Conservation (phyloP, 2,329 filamentous ascomycete genomes). For the Daldinia sp. region DNA sequence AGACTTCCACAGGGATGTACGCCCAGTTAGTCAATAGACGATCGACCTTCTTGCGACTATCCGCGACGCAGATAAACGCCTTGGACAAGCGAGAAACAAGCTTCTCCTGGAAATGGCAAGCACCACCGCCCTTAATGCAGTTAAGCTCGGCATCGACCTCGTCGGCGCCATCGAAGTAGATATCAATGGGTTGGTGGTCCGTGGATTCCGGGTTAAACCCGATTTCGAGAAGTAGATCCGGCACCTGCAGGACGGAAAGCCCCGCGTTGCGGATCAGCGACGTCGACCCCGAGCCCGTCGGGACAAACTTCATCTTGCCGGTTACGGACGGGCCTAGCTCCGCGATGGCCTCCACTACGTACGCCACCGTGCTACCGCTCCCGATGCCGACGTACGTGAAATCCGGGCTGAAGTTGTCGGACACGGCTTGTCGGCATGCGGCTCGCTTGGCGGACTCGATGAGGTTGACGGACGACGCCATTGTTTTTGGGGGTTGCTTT, state of each 20-base stretch:
- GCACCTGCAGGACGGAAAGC: constrained; percentile 78
- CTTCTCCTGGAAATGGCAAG: constrained; percentile 98
- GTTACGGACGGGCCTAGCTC: constrained; percentile 64
- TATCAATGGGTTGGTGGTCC: constrained; percentile 71
- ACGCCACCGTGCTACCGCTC: constrained; percentile 83
- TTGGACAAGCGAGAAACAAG: constrained; percentile 84
- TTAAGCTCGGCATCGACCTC: constrained; percentile 96
- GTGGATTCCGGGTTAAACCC: constrained; percentile 47
- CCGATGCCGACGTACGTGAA: constrained; percentile 89
- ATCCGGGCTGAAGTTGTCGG: constrained; percentile 75
- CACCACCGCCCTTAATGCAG: constrained; percentile 96
- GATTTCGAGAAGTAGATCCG: constrained; percentile 70
- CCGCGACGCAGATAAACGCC: constrained; percentile 89
- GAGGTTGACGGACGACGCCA: constrained; percentile 43
- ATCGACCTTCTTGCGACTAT: constrained; percentile 87
- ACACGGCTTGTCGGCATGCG: constrained; percentile 75
- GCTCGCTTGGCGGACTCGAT: constrained; percentile 78
- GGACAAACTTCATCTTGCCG: constrained; percentile 80
- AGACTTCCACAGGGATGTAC: constrained; percentile 90
- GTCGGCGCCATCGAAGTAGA: constrained; percentile 95
- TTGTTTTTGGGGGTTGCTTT: constrained; percentile 4
- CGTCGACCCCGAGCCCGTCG: constrained; percentile 90
- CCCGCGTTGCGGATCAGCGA: constrained; percentile 84
- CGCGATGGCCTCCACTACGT: constrained; percentile 83
- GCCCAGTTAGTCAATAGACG: constrained; percentile 81